phyloP scores from a whole-genome alignment of 2,329 filamentous ascomycete species.

The Dactylella cylindrospora region DNA sequence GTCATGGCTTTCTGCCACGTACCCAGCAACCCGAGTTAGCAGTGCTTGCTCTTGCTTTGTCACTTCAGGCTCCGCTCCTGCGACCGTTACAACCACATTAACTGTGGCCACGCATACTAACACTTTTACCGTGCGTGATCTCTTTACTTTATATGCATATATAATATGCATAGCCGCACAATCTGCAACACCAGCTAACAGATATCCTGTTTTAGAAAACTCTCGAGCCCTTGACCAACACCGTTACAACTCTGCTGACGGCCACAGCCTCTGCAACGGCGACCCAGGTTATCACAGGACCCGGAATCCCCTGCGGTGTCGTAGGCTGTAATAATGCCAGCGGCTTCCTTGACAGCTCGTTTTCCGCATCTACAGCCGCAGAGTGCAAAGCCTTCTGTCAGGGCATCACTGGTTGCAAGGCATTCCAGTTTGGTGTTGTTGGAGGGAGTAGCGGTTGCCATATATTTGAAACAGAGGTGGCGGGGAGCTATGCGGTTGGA shows the following conservation, averaged over 20 bases:
- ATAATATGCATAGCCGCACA: too few relatives aligned
- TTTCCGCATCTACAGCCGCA: neutral
- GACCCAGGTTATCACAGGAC: neutral
- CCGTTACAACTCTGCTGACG: neutral
- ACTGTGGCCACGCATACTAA: neutral
- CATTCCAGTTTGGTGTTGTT: conserved; percentile 6
- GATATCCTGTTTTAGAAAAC: neutral
- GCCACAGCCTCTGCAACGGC: conserved; percentile 6
- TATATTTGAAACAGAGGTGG: conserved; percentile 10
- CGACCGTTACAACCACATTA: neutral
- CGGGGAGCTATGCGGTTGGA: conserved; percentile 6
- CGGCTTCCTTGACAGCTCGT: conserved; percentile 1
- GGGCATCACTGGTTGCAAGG: neutral
- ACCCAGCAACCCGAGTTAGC: conserved; percentile 6
- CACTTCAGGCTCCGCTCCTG: conserved; percentile 2
- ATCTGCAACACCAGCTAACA: too few relatives aligned
- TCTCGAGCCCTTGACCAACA: conserved; percentile 5
- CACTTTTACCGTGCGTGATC: too few relatives aligned
- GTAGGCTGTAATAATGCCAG: neutral
- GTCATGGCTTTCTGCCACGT: conserved; percentile 7
- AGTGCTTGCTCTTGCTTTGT: conserved; percentile 11
- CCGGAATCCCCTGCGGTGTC: conserved; percentile 1
- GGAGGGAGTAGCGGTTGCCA: neutral
- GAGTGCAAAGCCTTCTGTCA: conserved; percentile 10
- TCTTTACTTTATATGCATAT: too few relatives aligned